These are phyloP conservation scores for Jacaranda copaia DNA, from an alignment of 257 asterid genomes.

Conservation along the genomic window DNA sequence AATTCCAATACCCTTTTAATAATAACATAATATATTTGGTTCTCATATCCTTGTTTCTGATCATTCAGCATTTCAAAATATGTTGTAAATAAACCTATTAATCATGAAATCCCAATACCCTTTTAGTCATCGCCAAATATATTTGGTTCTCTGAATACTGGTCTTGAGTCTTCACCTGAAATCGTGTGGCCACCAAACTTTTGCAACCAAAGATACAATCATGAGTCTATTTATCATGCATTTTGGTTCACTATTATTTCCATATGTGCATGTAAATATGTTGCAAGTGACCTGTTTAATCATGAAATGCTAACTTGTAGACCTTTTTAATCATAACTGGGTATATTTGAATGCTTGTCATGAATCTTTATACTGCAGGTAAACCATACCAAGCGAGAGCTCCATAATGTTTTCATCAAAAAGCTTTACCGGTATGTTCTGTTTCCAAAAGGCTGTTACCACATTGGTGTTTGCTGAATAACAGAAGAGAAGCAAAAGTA, in stretches of 20 bases:
- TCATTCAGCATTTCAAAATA: not conserved
- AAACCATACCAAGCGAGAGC: constrained; percentile 91
- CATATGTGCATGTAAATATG: not conserved
- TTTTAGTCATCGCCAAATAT: not conserved
- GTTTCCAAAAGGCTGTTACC: constrained; percentile 19
- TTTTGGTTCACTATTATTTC: not conserved
- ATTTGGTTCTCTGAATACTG: not conserved
- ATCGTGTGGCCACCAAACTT: not conserved
- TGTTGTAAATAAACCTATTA: not conserved
- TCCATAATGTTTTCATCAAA: constrained; percentile 87
- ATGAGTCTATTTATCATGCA: not conserved
- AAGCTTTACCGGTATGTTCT: constrained; percentile 86
- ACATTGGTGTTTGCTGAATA: constrained; percentile 1
- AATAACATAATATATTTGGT: too few relatives aligned
- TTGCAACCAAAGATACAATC: not conserved
- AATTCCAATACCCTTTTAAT: not conserved
- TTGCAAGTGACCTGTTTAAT: not conserved
- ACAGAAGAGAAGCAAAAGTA: constrained; percentile 14
- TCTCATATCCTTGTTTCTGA: constrained; percentile 7
- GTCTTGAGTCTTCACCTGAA: constrained; percentile 13
- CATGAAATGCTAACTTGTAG: constrained; percentile 6
- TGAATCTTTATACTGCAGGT: constrained; percentile 61
- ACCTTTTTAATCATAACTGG: not conserved
- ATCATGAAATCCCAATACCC: not conserved
- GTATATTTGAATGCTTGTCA: constrained; percentile 8